Conservation (phyloP, 768 basidiomycete species). For the Lyophyllum atratum region DNA sequence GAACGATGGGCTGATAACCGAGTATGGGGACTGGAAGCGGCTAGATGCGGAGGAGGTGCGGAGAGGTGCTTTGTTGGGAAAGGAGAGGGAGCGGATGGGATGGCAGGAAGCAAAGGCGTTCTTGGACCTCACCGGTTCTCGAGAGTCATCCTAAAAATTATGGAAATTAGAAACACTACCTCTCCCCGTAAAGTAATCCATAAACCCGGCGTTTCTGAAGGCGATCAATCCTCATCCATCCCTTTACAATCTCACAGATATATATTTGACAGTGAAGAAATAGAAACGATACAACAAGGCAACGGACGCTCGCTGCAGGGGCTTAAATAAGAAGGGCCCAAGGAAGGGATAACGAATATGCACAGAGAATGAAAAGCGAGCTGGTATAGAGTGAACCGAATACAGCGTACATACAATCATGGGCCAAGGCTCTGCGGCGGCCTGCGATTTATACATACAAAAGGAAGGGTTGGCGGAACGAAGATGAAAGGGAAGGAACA, state of each 20-base stretch:
- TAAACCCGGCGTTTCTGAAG: too few relatives aligned
- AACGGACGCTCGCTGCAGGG: not conserved
- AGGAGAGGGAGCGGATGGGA: conserved; percentile 76
- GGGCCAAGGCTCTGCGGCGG: not conserved
- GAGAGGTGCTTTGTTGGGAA: conserved; percentile 55
- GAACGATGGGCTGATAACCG: conserved; percentile 46
- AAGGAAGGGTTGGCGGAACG: not conserved
- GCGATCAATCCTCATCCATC: too few relatives aligned
- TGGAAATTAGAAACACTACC: not conserved
- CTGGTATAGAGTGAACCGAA: conserved; percentile 3
- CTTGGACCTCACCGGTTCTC: conserved; percentile 4
- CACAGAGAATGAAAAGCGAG: not conserved
- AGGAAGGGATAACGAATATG: not conserved
- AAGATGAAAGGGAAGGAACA: conserved; percentile 1
- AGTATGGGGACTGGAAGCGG: conserved; percentile 74
- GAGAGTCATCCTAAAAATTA: not conserved
- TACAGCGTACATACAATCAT: conserved; percentile 7
- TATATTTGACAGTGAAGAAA: not conserved
- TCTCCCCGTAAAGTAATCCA: too few relatives aligned
- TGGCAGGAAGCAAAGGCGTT: conserved; percentile 59
- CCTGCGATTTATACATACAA: conserved; percentile 9
- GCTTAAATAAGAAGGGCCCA: not conserved
- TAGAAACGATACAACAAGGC: not conserved
- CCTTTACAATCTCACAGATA: not conserved
- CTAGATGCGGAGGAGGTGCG: conserved; percentile 73